Percentiles rank a stretch among this genome's conserved stretches.
phyloP scores from a whole-genome alignment of 306 rosid genomes.

The Arachis stenosperma region DNA sequence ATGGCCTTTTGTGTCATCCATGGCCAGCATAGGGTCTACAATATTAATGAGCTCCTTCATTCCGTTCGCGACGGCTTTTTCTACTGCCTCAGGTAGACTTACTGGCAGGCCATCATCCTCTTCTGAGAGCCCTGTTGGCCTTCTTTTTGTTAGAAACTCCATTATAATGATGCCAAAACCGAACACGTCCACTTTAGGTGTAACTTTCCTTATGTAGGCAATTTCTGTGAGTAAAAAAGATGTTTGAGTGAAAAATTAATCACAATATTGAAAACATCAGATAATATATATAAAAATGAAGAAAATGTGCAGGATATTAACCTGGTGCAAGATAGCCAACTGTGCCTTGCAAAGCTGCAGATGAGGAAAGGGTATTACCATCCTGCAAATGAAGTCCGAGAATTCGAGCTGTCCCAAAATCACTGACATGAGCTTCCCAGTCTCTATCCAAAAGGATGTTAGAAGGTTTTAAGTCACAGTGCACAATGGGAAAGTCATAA shows the following conservation, averaged over 20 bases:
- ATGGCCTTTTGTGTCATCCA: constrained; percentile 43
- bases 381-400: constrained; percentile 76
- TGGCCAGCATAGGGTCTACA: constrained; percentile 60
- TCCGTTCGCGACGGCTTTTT: constrained; percentile 63
- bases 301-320: constrained; percentile 27
- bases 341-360: constrained; percentile 76
- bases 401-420: constrained; percentile 88
- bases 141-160: constrained; percentile 75
- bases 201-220: constrained; percentile 75
- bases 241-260: constrained; percentile 11
- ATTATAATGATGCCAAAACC: constrained; percentile 79
- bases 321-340: constrained; percentile 94
- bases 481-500: constrained; percentile 75
- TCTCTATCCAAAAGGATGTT: constrained; percentile 75
- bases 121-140: constrained; percentile 76
- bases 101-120: constrained; percentile 57
- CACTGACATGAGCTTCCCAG: constrained; percentile 88
- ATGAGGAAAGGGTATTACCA: constrained; percentile 57
- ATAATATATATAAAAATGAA: neutral
- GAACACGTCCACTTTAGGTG: constrained; percentile 80
- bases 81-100: constrained; percentile 62
- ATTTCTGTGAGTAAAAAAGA: constrained; percentile 64
- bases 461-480: constrained; percentile 90
- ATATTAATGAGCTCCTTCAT: constrained; percentile 39
- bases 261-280: too few relatives aligned